Conservation (phyloP, 306 rosid genomes). For the Dryas alaskensis region DNA sequence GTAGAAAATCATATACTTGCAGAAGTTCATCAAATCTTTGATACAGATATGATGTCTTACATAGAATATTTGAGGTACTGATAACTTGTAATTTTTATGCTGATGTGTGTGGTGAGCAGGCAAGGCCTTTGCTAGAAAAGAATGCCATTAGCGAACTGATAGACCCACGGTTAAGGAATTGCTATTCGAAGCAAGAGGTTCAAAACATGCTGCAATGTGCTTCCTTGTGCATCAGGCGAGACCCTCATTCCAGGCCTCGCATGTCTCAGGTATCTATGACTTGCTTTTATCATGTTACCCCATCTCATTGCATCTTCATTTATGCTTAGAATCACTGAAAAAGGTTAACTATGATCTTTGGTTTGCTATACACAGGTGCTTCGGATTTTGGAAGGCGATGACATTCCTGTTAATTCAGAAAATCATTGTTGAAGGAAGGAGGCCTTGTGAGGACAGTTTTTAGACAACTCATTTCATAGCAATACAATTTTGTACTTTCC, state of each 20-base stretch:
- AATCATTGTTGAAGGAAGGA: neutral
- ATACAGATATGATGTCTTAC: neutral
- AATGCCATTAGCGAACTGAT: conserved; percentile 49
- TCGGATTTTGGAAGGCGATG: conserved; percentile 85
- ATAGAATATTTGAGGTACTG: no score
- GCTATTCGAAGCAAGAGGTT: conserved; percentile 58
- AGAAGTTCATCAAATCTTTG: neutral
- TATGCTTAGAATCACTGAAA: neutral
- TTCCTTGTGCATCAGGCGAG: conserved; percentile 66
- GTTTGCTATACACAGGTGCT: conserved; percentile 50
- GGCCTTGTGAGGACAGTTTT: conserved; percentile 4
- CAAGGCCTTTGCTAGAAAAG: conserved; percentile 72
- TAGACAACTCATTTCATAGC: conserved; percentile 1
- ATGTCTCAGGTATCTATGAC: conserved; percentile 75
- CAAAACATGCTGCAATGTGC: conserved; percentile 73
- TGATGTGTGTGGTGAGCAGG: conserved; percentile 45
- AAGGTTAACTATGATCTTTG: neutral
- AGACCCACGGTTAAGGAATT: conserved; percentile 62
- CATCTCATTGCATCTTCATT: neutral
- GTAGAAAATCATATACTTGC: neutral
- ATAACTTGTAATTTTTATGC: neutral
- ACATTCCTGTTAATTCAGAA: conserved; percentile 41
- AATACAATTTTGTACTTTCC: neutral
- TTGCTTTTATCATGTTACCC: neutral
- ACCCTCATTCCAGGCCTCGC: conserved; percentile 75